Conservation (phyloP, 768 basidiomycete genomes). For the Podaxis sp. region DNA sequence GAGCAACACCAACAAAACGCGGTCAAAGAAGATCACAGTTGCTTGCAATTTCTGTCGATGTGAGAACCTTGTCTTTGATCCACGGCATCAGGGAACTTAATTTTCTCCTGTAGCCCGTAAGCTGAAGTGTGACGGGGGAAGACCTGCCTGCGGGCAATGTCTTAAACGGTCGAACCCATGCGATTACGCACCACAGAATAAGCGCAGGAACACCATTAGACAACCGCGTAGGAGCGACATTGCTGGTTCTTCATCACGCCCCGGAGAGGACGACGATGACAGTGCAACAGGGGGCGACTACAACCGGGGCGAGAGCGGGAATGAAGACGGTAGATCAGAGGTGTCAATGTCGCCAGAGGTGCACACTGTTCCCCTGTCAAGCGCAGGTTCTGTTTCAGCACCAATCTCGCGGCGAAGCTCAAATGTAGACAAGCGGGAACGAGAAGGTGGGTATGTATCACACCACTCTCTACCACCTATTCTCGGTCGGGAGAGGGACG, state of each 20-base stretch:
- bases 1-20: conserved; percentile 51
- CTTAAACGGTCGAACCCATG: conserved; percentile 75
- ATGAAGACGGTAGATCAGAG: conserved; percentile 29
- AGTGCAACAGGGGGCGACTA: conserved; percentile 63
- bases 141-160: conserved; percentile 82
- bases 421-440: conserved; percentile 43
- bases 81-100: not conserved
- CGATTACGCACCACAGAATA: conserved; percentile 78
- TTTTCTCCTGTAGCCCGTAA: conserved; percentile 60
- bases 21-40: conserved; percentile 84
- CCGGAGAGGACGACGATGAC: conserved; percentile 64
- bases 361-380: conserved; percentile 5
- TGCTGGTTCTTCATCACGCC: conserved; percentile 21
- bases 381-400: conserved; percentile 31
- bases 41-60: conserved; percentile 92
- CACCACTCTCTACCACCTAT: conserved; percentile 37
- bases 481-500: conserved; percentile 25
- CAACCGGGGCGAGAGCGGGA: conserved; percentile 32
- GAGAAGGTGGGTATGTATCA: conserved; percentile 34
- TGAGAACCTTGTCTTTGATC: conserved; percentile 39
- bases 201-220: conserved; percentile 62
- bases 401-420: conserved; percentile 48
- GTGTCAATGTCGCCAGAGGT: conserved; percentile 62
- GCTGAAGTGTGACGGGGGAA: conserved; percentile 85
- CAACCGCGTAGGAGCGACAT: conserved; percentile 29